These are phyloP conservation scores for Ensete ventricosum DNA, from an alignment of 176 grass and related monocot species.

Conservation along the genomic window DNA sequence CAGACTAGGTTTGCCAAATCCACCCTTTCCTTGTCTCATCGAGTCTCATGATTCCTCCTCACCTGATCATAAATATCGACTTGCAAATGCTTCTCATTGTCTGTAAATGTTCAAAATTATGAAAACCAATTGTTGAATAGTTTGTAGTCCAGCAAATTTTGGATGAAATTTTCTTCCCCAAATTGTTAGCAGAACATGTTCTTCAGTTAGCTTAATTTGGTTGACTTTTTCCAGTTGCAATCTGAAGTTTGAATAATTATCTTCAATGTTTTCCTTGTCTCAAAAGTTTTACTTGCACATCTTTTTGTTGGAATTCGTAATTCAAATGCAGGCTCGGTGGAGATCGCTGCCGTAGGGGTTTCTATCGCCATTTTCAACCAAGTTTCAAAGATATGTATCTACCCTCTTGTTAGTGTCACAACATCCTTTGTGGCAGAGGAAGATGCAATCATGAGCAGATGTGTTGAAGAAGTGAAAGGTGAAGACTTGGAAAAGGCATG, in stretches of 20 bases:
- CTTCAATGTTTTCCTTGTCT: conserved; percentile 8
- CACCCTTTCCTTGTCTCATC: not conserved
- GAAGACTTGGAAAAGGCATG: conserved; percentile 61
- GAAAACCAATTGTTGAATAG: not conserved
- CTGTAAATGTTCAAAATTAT: not conserved
- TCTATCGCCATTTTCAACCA: conserved; percentile 98
- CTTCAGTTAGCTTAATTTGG: not conserved
- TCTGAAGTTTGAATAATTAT: not conserved
- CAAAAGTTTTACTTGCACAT: not conserved
- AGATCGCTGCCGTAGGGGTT: conserved; percentile 86
- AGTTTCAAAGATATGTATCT: conserved; percentile 89
- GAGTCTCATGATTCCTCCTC: not conserved
- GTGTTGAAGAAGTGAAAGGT: conserved; percentile 36
- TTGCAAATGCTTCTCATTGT: conserved; percentile 1
- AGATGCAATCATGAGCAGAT: conserved; percentile 73
- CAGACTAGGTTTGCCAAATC: conserved; percentile 51
- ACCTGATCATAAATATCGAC: not conserved
- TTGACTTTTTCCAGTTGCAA: not conserved
- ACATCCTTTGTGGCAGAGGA: conserved; percentile 98
- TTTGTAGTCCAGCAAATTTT: not conserved
- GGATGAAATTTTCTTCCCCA: not conserved
- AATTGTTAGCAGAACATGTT: not conserved
- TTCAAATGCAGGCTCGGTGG: conserved; percentile 48
- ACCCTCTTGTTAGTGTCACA: conserved; percentile 88
- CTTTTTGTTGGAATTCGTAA: not conserved